Base-by-base conservation (phyloP, 257 asterid genomes). In the Paulownia fortunei region DNA sequence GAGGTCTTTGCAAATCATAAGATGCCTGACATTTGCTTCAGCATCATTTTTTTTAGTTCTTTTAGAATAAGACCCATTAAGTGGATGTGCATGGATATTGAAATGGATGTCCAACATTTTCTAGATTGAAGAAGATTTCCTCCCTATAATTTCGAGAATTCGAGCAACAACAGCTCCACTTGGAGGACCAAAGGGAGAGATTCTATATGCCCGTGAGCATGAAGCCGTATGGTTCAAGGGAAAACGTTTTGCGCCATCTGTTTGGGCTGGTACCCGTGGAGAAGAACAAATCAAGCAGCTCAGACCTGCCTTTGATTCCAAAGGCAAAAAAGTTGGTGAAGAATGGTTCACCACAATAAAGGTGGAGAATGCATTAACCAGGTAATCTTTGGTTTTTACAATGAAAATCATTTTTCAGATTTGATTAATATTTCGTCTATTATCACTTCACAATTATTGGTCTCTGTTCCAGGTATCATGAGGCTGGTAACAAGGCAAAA, bases 171-270 rank as follows among this genome's bases (percentile, higher is more conserved):
- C 87, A 63, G 89, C 97, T 72, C 92, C 97, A 24, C 81, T 90
- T 75, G 97, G 98, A 69, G 97, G 98, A 72, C 96, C 97, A 27
- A 95, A 93, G 83, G 99, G 99, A 32, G 99, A 95, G 86, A 86
- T 95, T 71, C 64, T 90, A 73, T 93, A 91, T 83, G 80, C 97
- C 58, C 93, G 97, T 46, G 99, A 95, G 86, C 96, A 95, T 83
- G 94, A 90, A 81, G 88, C 98, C 16, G 91, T 93, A 52, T 95
- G 98, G 99, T 92, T 95, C 82, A 95, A 93, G 84, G 99, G 99
- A 73, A 95, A 86, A 80, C 96, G 97, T 69, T 95, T 95, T 79
- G 79, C 55, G 47, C 97, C 98, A 59, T 73, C 87, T 73, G 86
- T 95, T 74, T 83, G 87, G 90, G 93, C 92, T 69, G 93, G 92